Evolutionary conservation across 2,329 filamentous ascomycete genomes (phyloP), one percentile per base, ranked within the genome.

Genomic region (Aspergillus quadricinctus): DNA sequence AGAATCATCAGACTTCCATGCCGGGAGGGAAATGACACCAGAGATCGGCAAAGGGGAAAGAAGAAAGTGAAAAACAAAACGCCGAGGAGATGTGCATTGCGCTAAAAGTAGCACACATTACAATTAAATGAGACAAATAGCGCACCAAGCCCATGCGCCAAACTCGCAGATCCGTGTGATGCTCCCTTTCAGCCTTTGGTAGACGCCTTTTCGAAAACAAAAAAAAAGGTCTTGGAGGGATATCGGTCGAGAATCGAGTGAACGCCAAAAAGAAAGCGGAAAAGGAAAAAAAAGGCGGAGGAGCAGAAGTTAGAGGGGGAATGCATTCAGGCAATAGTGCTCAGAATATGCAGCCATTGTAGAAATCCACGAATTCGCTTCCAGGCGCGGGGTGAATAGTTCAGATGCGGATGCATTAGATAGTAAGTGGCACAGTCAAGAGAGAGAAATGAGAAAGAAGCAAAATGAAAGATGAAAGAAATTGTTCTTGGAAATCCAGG

Each of bases 211-310:
- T 45, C 28, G 25, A 49, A 55, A 50, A 52, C 37, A 41, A 48
- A 57, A 29, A 51, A 49, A 57, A 28, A 54, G 41, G n/a, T 7
- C 6, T 23, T 8, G 21, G 21, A 6, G 43, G 23, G 43, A 46
- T 46, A 46, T 46, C 10, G 14, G 5, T 23, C 8, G 23, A 23
- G 11, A 14, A 46, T 17, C 23, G 11, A 45, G 46, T 31, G 25
- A 55, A 54, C 53, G 53, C 43, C 35, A 43, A 53, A 35, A 23
- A 49, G 46, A 48, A 50, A 54, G 25, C 45, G 35, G 43, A 27
- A 35, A 50, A 35, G 29, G 28, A 31, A 41, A 55, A 56, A 49
- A 55, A 37, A 46, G 57, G 49, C 52, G 54, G 55, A 60, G 59
- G 59, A 60, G 50, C 29, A 45, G 53, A 50, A 54, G 46, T 41